Percentiles rank a stretch among this genome's conserved stretches.
These are phyloP conservation scores for Myxozyma neotropica DNA, from an alignment of 805 yeast species.

Conservation along the genomic window DNA sequence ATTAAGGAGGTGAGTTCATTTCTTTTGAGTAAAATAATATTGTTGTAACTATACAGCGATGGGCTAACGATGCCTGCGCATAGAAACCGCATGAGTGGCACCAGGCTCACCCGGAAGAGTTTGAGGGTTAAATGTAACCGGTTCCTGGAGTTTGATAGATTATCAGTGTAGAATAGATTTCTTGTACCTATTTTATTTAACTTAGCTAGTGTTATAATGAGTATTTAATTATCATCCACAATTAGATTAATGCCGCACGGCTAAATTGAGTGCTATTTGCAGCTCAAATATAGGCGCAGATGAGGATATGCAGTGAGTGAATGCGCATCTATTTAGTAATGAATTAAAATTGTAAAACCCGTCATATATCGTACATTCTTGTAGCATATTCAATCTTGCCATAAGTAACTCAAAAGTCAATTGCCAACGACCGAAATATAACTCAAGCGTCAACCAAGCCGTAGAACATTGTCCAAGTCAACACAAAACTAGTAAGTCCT, in stretches of 20 bases:
- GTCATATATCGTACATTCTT: not conserved
- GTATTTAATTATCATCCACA: no score
- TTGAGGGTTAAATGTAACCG: constrained; percentile 23
- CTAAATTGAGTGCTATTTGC: no score
- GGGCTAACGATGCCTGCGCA: not conserved
- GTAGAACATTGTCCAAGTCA: constrained; percentile 60
- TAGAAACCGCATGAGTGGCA: constrained; percentile 34
- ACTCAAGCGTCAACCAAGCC: constrained; percentile 31
- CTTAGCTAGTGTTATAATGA: no score
- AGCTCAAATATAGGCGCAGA: no score
- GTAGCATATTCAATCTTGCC: not conserved
- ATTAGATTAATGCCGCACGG: no score
- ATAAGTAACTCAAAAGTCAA: not conserved
- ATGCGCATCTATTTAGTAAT: no score
- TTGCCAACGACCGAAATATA: not conserved
- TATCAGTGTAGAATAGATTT: not conserved
- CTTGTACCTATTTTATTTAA: no score
- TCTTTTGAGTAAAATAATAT: not conserved
- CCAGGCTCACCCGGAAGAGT: constrained; percentile 35
- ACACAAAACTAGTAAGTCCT: constrained; percentile 55
- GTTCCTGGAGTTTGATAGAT: no score
- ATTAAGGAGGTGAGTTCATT: constrained; percentile 55
- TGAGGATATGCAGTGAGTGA: no score
- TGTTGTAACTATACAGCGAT: not conserved
- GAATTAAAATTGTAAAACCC: not conserved